Evolutionary conservation across 768 basidiomycete genomes (phyloP), one percentile per base, ranked within the genome.

Genomic region (Cubamyces sp.): DNA sequence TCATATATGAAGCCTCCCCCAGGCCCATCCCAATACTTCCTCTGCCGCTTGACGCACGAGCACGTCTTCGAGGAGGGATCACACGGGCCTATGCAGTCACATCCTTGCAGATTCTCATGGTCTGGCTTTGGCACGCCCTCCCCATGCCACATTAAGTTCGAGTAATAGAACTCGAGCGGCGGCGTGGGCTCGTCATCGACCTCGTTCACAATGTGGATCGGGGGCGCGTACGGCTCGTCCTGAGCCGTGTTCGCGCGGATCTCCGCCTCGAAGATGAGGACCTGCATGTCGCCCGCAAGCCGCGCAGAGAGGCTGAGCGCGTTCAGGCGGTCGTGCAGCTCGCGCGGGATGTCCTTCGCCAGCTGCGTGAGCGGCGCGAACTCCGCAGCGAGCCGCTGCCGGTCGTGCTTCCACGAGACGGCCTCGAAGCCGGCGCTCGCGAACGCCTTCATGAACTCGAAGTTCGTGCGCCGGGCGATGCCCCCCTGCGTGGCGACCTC

Each of bases 151-250:
- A 94, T 85, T 54, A 84, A 75, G 72, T 96, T 95, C 12, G 90
- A 87, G 71, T 96, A 96, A 62, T 87, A 79, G 68, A 95, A 97
- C 68, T 96, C 94, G 84, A 90, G 93, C 25, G 83, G 83, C 0
- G 94, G 94, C 21, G 87, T 83, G 11, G 84, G 78, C 62, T 90
- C 88, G 9, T 79, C 71, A 62, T 92, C 91, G 23, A 92, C 76
- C 0, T 81, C 73, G 68, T 95, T 94, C 53, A 84, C 71, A 25
- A 96, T 81, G 16, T 74, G 74, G 67, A 96, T 90, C 5, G 75
- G 75, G 0, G 91, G 92, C 1, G 90, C 87, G 47, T 82, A 69
- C 0, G 84, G 87, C 62, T 94, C 92, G 66, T 89, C 87, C 5
- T 78, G 75, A 21, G 79, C 79, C 0, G 88, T 89, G 60, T 85